Percentiles rank a stretch among this genome's conserved stretches.
Conservation (phyloP, 345 rosid species). For the Eucalyptus viminalis region DNA sequence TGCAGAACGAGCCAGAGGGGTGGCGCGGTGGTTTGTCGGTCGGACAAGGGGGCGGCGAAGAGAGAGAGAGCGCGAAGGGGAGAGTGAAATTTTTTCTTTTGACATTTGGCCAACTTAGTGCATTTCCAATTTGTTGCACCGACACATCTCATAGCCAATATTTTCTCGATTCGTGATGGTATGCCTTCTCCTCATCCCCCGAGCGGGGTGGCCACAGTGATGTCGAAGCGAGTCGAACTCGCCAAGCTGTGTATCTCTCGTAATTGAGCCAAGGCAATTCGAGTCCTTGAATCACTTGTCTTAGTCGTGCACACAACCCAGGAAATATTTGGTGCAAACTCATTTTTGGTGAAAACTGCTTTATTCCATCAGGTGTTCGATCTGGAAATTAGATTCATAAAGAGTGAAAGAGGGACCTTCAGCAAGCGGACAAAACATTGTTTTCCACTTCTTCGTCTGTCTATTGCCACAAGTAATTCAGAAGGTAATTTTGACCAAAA, state of each 20-base stretch:
- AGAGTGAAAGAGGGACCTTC: background rate
- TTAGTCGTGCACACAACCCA: background rate
- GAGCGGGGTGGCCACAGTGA: background rate
- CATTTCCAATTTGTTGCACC: background rate
- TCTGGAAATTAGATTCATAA: slow-evolving; percentile 19
- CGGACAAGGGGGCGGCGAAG: background rate
- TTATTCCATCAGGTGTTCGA: slow-evolving; percentile 38
- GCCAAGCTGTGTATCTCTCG: background rate
- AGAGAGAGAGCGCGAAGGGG: background rate
- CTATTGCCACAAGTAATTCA: background rate
- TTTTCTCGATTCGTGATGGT: too few species aligned
- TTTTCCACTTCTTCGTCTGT: background rate
- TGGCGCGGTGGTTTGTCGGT: background rate
- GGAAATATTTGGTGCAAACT: slow-evolving; percentile 3
- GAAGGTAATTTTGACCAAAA: background rate
- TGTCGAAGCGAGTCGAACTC: background rate
- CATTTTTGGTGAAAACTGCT: slow-evolving; percentile 16
- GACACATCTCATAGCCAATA: background rate
- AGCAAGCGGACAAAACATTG: background rate
- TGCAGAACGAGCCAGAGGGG: too few species aligned
- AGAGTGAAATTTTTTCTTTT: background rate
- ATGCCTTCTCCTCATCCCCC: too few species aligned
- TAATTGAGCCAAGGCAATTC: background rate
- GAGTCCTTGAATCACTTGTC: background rate
- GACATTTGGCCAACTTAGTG: background rate